These are phyloP conservation scores for Colletotrichum gigasporum DNA, from an alignment of 2,329 filamentous ascomycete genomes.

Conservation along the genomic window DNA sequence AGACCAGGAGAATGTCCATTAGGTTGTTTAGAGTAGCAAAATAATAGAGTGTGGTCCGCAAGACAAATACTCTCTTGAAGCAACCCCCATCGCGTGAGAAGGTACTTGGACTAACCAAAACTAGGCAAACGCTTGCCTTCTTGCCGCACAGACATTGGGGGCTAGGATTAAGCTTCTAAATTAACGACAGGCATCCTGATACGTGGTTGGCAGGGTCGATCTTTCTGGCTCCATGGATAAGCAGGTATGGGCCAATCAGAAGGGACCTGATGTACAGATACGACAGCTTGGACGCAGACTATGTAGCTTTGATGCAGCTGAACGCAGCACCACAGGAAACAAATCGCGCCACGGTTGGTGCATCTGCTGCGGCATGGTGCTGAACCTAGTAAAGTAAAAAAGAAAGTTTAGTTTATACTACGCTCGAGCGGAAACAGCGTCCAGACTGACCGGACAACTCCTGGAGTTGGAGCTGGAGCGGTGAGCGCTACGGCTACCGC, in stretches of 20 bases:
- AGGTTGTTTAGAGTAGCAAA: not conserved
- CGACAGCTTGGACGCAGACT: not conserved
- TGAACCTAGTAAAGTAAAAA: not conserved
- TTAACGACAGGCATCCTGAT: constrained; percentile 15
- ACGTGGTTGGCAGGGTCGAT: not conserved
- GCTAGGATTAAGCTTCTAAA: constrained; percentile 23
- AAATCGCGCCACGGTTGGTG: not conserved
- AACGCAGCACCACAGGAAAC: not conserved
- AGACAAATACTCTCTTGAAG: constrained; percentile 1
- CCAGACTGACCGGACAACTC: too few relatives aligned
- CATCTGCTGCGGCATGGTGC: not conserved
- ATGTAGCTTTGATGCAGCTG: not conserved
- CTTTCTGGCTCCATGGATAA: not conserved
- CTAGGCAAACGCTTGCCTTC: not conserved
- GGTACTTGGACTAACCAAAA: not conserved
- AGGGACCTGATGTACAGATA: not conserved
- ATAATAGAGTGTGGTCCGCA: not conserved
- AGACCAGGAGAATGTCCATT: not conserved
- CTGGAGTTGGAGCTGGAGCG: too few relatives aligned
- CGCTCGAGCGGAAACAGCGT: too few relatives aligned
- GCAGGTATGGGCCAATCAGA: constrained; percentile 3
- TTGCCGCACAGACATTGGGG: not conserved
- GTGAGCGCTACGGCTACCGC: too few relatives aligned
- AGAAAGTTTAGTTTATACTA: too few relatives aligned
- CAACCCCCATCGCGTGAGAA: not conserved